A percentile compares a stretch with the other conserved stretches of the same genome.
Evolutionary conservation across 2,329 filamentous ascomycete genomes (phyloP).

Genomic region (Fusarium falciforme): DNA sequence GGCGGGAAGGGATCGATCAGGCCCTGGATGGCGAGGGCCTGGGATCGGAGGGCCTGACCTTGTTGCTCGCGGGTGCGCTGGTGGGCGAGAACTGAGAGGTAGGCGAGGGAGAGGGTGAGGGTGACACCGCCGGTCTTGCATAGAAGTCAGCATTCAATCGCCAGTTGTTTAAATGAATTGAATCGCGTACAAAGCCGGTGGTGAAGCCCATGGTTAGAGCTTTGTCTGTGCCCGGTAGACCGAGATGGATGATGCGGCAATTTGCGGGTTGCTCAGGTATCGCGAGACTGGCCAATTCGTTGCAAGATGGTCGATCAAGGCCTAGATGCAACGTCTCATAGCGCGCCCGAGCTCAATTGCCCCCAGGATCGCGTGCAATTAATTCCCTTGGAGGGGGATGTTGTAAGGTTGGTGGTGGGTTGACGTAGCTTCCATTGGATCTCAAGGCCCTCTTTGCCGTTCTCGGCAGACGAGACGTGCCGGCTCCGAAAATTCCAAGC

Average conservation of each 20-base stretch:
- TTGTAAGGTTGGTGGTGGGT: constrained; percentile 43
- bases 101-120: constrained; percentile 78
- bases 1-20: constrained; percentile 62
- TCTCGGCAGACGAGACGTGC: constrained; percentile 44
- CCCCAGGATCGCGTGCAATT: constrained; percentile 31
- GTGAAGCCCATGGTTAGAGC: constrained; percentile 74
- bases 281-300: constrained; percentile 33
- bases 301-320: constrained; percentile 24
- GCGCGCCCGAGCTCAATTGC: constrained; percentile 45
- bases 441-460: constrained; percentile 27
- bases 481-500: constrained; percentile 44
- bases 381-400: constrained; percentile 22
- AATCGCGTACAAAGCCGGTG: constrained; percentile 75
- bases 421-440: constrained; percentile 38
- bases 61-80: constrained; percentile 73
- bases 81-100: constrained; percentile 77
- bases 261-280: constrained; percentile 36
- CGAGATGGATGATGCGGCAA: constrained; percentile 43
- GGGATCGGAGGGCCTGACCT: constrained; percentile 66
- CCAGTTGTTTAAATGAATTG: background rate
- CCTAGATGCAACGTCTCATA: constrained; percentile 48
- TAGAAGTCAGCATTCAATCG: constrained; percentile 8
- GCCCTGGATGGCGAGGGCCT: constrained; percentile 64
- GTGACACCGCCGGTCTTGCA: constrained; percentile 78
- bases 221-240: constrained; percentile 32